A percentile compares a stretch with the other conserved stretches of the same genome.
phyloP scores from a whole-genome alignment of 2,329 filamentous ascomycete genomes.

The Beauveria bassiana region DNA sequence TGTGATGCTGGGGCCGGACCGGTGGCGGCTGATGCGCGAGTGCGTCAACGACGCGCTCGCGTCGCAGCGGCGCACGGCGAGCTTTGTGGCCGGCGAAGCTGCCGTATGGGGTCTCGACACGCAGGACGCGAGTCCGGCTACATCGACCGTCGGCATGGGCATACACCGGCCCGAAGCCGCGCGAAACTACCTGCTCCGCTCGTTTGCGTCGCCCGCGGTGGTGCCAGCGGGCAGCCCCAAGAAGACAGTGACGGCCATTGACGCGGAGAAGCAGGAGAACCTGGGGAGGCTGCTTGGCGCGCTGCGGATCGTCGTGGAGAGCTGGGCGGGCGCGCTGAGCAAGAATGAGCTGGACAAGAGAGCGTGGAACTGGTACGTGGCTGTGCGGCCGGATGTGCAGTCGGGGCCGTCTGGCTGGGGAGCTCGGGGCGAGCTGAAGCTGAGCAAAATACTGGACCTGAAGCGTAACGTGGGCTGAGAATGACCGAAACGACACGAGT shows the following conservation, averaged over 20 bases:
- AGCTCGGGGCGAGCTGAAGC: slow-evolving; percentile 62
- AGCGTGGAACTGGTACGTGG: slow-evolving; percentile 77
- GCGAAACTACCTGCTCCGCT: slow-evolving; percentile 47
- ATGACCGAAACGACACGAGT: not conserved
- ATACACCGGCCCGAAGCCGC: slow-evolving; percentile 69
- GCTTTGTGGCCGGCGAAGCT: slow-evolving; percentile 37
- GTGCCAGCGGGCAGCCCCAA: slow-evolving; percentile 29
- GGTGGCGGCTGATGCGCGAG: slow-evolving; percentile 55
- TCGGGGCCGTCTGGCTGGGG: slow-evolving; percentile 73
- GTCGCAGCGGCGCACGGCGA: slow-evolving; percentile 31
- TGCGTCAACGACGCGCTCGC: slow-evolving; percentile 48
- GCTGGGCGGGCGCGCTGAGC: slow-evolving; percentile 61
- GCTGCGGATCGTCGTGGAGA: slow-evolving; percentile 62
- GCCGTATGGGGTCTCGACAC: slow-evolving; percentile 55
- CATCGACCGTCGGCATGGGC: slow-evolving; percentile 48
- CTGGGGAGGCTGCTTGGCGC: slow-evolving; percentile 62
- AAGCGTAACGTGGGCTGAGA: slow-evolving; percentile 29
- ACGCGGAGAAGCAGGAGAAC: slow-evolving; percentile 60
- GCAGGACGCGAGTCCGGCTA: slow-evolving; percentile 38
- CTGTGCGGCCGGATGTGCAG: slow-evolving; percentile 68
- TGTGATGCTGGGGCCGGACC: slow-evolving; percentile 51
- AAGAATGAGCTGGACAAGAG: slow-evolving; percentile 62
- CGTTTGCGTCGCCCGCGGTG: slow-evolving; percentile 44
- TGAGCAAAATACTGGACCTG: slow-evolving; percentile 59
- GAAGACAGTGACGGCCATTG: slow-evolving; percentile 41